phyloP scores from a whole-genome alignment of 306 rosid species.

The Cucurbita pepo region DNA sequence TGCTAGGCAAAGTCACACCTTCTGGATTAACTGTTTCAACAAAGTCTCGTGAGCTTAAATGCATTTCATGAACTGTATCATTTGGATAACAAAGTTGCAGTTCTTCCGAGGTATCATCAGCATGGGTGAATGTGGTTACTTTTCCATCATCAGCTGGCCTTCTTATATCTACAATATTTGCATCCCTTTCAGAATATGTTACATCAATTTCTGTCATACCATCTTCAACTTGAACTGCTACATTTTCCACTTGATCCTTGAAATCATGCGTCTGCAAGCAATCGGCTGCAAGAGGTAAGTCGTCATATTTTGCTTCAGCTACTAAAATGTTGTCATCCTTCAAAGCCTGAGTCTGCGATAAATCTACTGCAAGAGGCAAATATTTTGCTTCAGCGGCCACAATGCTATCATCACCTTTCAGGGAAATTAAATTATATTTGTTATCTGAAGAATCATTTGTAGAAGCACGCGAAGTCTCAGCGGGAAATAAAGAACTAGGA shows the following conservation, averaged over 20 bases:
- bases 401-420: slow-evolving; percentile 11
- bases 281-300: slow-evolving; percentile 15
- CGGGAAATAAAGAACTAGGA: slow-evolving; percentile 11
- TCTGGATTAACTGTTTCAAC: slow-evolving; percentile 10
- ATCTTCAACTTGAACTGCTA: slow-evolving; percentile 21
- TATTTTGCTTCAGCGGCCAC: slow-evolving; percentile 17
- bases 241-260: slow-evolving; percentile 14
- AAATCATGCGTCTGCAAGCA: slow-evolving; percentile 14
- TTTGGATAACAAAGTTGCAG: slow-evolving; percentile 13
- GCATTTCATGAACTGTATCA: slow-evolving; percentile 8
- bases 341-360: slow-evolving; percentile 7
- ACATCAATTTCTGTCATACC: slow-evolving; percentile 17
- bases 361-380: slow-evolving; percentile 15
- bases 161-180: slow-evolving; percentile 18
- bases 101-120: slow-evolving; percentile 15
- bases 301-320: slow-evolving; percentile 24
- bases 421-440: neutral
- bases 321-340: slow-evolving; percentile 10
- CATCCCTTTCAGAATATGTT: slow-evolving; percentile 12
- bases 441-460: slow-evolving; percentile 13
- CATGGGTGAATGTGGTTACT: slow-evolving; percentile 10
- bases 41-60: slow-evolving; percentile 7
- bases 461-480: slow-evolving; percentile 9
- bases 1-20: neutral
- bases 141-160: slow-evolving; percentile 19